Percentiles rank a stretch among this genome's conserved stretches.
These are phyloP conservation scores for Candida glucosophila DNA, from an alignment of 1,139 yeast species.

Conservation along the genomic window DNA sequence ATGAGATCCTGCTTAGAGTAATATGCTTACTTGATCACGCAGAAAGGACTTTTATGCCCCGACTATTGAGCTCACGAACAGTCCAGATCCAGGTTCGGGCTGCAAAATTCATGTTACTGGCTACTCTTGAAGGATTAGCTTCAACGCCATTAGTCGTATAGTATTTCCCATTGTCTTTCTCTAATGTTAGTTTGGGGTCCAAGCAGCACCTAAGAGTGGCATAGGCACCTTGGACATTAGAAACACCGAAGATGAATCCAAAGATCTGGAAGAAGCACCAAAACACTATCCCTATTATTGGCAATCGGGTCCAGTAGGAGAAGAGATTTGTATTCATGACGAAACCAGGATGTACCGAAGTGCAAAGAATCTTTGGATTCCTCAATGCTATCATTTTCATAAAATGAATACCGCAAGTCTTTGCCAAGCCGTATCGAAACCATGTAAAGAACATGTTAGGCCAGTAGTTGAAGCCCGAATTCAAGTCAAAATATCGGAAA, in stretches of 20 bases:
- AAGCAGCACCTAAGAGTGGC: conserved; percentile 61
- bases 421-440: conserved; percentile 74
- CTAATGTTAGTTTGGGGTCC: conserved; percentile 37
- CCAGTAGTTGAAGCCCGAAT: conserved; percentile 42
- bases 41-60: conserved; percentile 31
- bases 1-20: too few species aligned
- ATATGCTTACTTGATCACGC: too few species aligned
- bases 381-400: conserved; percentile 57
- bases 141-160: conserved; percentile 26
- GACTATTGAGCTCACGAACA: conserved; percentile 45
- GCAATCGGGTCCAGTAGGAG: conserved; percentile 70
- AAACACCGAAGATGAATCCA: conserved; percentile 61
- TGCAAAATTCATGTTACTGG: conserved; percentile 52
- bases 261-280: conserved; percentile 64
- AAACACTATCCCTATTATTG: conserved; percentile 62
- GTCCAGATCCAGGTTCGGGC: conserved; percentile 86
- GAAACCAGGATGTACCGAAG: conserved; percentile 80
- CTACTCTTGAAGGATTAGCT: conserved; percentile 41
- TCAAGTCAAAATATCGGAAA: conserved; percentile 40
- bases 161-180: conserved; percentile 25
- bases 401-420: conserved; percentile 72
- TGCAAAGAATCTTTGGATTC: conserved; percentile 56
- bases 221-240: conserved; percentile 62
- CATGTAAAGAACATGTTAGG: conserved; percentile 70
- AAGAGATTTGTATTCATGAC: conserved; percentile 73